phyloP scores from a whole-genome alignment of 345 rosid genomes.

The Clarkia xantiana region DNA sequence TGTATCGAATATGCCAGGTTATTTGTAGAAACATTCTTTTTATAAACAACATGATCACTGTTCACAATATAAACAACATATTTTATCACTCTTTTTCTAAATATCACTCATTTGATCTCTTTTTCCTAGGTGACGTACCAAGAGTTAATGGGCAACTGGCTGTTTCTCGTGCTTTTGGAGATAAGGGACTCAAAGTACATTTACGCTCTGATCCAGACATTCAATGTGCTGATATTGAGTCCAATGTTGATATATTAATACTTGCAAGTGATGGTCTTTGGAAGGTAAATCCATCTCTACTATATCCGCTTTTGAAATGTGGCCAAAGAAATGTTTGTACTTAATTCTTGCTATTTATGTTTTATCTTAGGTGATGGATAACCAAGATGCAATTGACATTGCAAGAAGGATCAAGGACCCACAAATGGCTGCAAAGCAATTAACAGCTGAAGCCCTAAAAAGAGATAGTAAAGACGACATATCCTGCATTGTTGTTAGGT shows the following conservation, averaged over 20 bases:
- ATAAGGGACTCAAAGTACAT: conserved; percentile 56
- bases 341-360: background rate
- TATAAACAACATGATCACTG: too few species aligned
- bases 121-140: conserved; percentile 48
- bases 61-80: too few species aligned
- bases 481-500: conserved; percentile 52
- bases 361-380: conserved; percentile 35
- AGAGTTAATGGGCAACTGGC: conserved; percentile 63
- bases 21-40: too few species aligned
- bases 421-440: conserved; percentile 33
- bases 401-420: conserved; percentile 37
- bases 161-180: conserved; percentile 68
- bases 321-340: background rate
- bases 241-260: conserved; percentile 37
- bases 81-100: too few species aligned
- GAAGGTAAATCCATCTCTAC: conserved; percentile 53
- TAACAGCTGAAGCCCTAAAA: conserved; percentile 29
- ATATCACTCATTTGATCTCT: too few species aligned
- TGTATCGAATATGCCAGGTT: conserved; percentile 68
- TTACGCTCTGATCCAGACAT: conserved; percentile 60
- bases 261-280: conserved; percentile 68
- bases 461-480: conserved; percentile 51
- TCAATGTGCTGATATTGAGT: conserved; percentile 15
- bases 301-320: too few species aligned
- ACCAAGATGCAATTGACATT: conserved; percentile 47